Evolutionary conservation across 2,329 filamentous ascomycete genomes (phyloP), one percentile per base, ranked within the genome.

Genomic region (Aureobasidium sp.): DNA sequence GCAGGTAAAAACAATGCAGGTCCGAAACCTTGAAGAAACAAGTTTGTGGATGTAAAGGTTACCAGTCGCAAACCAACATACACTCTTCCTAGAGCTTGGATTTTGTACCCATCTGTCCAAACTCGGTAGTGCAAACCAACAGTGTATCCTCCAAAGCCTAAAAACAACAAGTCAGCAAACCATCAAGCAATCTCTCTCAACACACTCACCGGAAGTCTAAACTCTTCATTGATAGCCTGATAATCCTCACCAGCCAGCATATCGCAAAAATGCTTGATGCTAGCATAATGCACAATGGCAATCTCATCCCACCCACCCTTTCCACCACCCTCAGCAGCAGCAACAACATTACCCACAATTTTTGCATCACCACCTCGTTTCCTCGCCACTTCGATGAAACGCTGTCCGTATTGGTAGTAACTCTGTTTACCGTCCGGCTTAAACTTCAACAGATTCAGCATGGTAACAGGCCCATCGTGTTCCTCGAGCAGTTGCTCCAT

Each of bases 371-470:
- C 84, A 5, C 84, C 84, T 25, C 81, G 75, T 49, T 62, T 64
- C 1, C 25, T 38, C 1, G 62, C 63, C 6, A 63, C 63, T 11
- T 61, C 35, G 15, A 63, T 57, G 27, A 64, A 64, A 21, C 54
- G 19, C 63, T 74, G 73, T 3, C 84, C 84, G 68, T 87, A 86
- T 49, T 78, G 72, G 19, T 80, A 72, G 65, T 86, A 87, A 50
- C 75, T 73, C 25, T 72, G 70, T 66, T 84, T 82, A 62, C 67
- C 67, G 35, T 66, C 67, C n/a, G 74, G 73, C 45, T 75, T 75
- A 71, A 87, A 86, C 40, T 82, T 75, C 4, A 87, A 75, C 3
- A 86, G 72, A 62, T 87, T 86, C 40, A 86, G 74, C 84, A 86
- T 87, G 1, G 80, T 82, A 1, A 86, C 79, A 0, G 84, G 38